A percentile compares a stretch with the other conserved stretches of the same genome.
Conservation (phyloP, 2,329 filamentous ascomycete genomes). For the Colletotrichum ledebouriae region DNA sequence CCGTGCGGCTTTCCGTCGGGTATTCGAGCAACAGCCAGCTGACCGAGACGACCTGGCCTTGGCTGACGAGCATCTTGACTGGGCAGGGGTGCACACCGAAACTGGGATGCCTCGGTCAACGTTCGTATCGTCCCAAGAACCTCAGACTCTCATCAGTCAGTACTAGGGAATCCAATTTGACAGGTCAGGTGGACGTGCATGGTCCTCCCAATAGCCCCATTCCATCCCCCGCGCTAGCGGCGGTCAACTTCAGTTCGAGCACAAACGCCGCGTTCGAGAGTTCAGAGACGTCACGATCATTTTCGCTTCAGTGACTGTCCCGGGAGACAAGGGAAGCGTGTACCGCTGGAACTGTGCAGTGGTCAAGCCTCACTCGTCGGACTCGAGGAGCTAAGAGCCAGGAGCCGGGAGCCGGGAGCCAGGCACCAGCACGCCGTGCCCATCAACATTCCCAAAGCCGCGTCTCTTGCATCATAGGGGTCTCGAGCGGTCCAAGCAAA, state of each 20-base stretch:
- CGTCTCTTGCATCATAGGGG: slow-evolving; percentile 23
- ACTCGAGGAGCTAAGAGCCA: neutral
- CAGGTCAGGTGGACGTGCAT: slow-evolving; percentile 32
- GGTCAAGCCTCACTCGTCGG: slow-evolving; percentile 32
- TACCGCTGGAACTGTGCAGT: slow-evolving; percentile 29
- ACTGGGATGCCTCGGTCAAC: slow-evolving; percentile 24
- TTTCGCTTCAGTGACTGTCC: slow-evolving; percentile 2
- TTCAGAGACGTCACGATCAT: slow-evolving; percentile 27
- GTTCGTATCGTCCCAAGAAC: slow-evolving; percentile 15
- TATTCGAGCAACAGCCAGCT: slow-evolving; percentile 12
- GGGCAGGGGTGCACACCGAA: slow-evolving; percentile 35
- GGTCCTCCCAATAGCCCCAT: slow-evolving; percentile 33
- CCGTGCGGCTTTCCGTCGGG: slow-evolving; percentile 21
- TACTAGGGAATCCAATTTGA: slow-evolving; percentile 19
- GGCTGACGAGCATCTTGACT: slow-evolving; percentile 11
- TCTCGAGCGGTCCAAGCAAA: slow-evolving; percentile 21
- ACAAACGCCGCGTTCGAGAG: slow-evolving; percentile 22
- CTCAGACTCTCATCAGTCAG: slow-evolving; percentile 26
- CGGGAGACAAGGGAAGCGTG: slow-evolving; percentile 13
- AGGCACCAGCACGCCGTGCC: slow-evolving; percentile 23
- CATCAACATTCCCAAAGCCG: slow-evolving; percentile 14
- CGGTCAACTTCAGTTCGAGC: neutral
- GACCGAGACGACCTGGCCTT: slow-evolving; percentile 18
- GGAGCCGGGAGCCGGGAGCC: neutral
- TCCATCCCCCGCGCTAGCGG: slow-evolving; percentile 29